Evolutionary conservation across 495 filamentous ascomycete species (phyloP), one percentile per base, ranked within the genome.

Genomic region (Penicillium macrosclerotiorum): DNA sequence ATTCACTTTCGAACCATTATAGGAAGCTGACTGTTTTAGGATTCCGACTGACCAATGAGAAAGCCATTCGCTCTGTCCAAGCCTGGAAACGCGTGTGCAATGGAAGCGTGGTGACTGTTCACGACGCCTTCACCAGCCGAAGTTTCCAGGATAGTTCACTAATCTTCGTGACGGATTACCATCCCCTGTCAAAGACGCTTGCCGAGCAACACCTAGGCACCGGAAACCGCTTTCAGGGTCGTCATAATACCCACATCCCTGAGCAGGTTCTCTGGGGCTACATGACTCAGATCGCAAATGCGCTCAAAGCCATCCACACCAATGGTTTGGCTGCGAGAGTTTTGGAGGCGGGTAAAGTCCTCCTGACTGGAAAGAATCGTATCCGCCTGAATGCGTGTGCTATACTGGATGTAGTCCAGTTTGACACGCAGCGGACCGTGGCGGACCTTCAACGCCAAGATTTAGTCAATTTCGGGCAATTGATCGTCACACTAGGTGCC

Each of bases 131-230:
- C 62, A 97, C 93, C 5, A 96, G 88, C 31, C 75, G 89, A 29
- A 85, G 83, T 35, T 98, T 97, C 68, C 88, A 90, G 47, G 94
- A 97, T 57, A 94, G 86, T 64, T 97, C 94, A 12, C 76, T 98
- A 41, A 85, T 98, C 47, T 88, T 97, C 61, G 90, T 94, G 25
- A 94, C 88, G 45, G 88, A 94, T 62, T 98, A 92, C 59, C 88
- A 94, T 58, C 94, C 93, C 1, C 70, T 90, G 17, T 86, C 92
- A 19, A 94, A 93, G 67, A 95, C 93, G 3, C 75, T 98, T 11
- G 81, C 83, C 24, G 92, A 97, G 57, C 81, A 89, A 47, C 84
- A 96, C 51, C 82, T 95, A 50, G 77, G 79, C 27, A 63, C 68
- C 12, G 76, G 73, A 37, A 71, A 74, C 42, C 70, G 80, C 50